phyloP scores from a whole-genome alignment of 192 early-diverging fungal genomes.

The Chytriomyces confervae region DNA sequence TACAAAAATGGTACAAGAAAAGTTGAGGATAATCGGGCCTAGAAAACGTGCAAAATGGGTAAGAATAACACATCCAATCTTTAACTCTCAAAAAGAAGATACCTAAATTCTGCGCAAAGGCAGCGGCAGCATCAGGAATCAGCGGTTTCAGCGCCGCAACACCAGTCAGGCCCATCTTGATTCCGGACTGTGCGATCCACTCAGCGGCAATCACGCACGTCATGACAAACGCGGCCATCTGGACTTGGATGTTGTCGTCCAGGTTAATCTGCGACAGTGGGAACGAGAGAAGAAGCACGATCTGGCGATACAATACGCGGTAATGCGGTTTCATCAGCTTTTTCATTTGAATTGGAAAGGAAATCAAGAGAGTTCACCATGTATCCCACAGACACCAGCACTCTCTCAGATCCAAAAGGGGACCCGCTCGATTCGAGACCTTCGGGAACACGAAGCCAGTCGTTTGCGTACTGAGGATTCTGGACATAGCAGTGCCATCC shows the following conservation, averaged over 20 bases:
- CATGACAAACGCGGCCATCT: constrained; percentile 57
- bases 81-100: too few species aligned
- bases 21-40: constrained; percentile 60
- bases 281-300: constrained; percentile 47
- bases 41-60: constrained; percentile 40
- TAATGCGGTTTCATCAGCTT: too few species aligned
- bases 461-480: constrained; percentile 3
- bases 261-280: constrained; percentile 58
- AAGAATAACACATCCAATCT: too few species aligned
- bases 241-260: constrained; percentile 62
- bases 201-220: constrained; percentile 47
- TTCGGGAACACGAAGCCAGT: not conserved
- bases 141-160: too few species aligned
- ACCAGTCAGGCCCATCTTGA: too few species aligned
- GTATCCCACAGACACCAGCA: too few species aligned
- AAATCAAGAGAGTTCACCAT: not conserved
- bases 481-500: constrained; percentile 46
- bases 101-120: too few species aligned
- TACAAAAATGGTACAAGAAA: constrained; percentile 58
- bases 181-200: constrained; percentile 43
- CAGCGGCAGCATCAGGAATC: too few species aligned
- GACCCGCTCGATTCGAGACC: constrained; percentile 26
- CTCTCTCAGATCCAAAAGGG: constrained; percentile 47
- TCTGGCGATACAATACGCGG: not conserved
- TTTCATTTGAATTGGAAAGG: not conserved